Conservation (phyloP, 1,139 yeast species). For the Candida mesenterica region DNA sequence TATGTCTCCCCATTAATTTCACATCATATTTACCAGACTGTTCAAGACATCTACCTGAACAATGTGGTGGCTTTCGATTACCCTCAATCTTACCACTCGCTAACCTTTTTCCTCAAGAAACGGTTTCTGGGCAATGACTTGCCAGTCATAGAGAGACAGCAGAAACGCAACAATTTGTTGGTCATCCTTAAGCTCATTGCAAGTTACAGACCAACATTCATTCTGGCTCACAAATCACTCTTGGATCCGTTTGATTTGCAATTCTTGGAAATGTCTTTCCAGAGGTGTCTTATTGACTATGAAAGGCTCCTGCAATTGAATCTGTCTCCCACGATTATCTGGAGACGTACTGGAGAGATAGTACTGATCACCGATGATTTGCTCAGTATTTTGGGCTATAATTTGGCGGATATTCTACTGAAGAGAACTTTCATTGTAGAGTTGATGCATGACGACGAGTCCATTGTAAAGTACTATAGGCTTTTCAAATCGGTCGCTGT, state of each 20-base stretch:
- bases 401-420: conserved; percentile 45
- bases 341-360: conserved; percentile 78
- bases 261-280: conserved; percentile 67
- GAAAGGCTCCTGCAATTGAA: conserved; percentile 58
- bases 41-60: conserved; percentile 62
- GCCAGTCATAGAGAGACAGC: conserved; percentile 27
- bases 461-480: conserved; percentile 43
- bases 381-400: conserved; percentile 59
- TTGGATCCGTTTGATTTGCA: conserved; percentile 62
- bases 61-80: conserved; percentile 60
- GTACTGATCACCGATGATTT: conserved; percentile 70
- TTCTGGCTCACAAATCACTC: conserved; percentile 66
- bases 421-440: conserved; percentile 54
- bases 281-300: conserved; percentile 64
- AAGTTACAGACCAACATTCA: conserved; percentile 68
- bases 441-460: conserved; percentile 49
- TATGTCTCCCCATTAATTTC: conserved; percentile 58
- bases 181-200: conserved; percentile 65
- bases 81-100: conserved; percentile 63
- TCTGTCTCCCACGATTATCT: conserved; percentile 68
- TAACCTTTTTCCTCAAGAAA: conserved; percentile 53
- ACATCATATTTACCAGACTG: conserved; percentile 60
- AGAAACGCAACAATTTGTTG: conserved; percentile 47
- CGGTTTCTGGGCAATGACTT: conserved; percentile 48
- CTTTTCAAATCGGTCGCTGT: conserved; percentile 51